These are phyloP conservation scores for Cercis canadensis DNA, from an alignment of 306 rosid genomes.

Conservation along the genomic window DNA sequence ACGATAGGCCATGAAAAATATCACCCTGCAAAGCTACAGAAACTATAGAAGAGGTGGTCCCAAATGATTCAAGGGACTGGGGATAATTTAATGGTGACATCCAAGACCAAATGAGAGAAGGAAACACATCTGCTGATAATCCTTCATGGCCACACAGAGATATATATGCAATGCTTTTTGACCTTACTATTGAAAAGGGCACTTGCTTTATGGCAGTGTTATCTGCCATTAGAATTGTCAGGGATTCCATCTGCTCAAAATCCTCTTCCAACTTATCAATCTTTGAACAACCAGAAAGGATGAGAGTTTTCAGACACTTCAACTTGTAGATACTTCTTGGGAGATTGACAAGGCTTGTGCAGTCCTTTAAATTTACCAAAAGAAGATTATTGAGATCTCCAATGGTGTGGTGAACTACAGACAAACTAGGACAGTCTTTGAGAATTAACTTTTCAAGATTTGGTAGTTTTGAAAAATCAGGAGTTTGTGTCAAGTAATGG, in stretches of 20 bases:
- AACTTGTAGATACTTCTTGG: slow-evolving; percentile 16
- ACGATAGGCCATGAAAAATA: background rate
- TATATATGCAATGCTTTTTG: background rate
- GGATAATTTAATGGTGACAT: slow-evolving; percentile 7
- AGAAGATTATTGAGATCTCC: background rate
- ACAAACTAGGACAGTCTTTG: slow-evolving; percentile 26
- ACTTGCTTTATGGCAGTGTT: slow-evolving; percentile 29
- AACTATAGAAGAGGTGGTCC: background rate
- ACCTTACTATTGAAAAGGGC: background rate
- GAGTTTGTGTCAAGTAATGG: background rate
- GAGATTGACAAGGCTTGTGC: slow-evolving; percentile 5
- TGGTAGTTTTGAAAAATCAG: slow-evolving; percentile 34
- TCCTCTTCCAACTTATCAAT: background rate
- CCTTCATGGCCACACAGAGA: slow-evolving; percentile 34
- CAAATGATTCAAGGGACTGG: background rate
- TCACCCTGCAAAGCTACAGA: background rate
- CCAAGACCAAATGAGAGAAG: slow-evolving; percentile 22
- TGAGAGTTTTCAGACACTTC: background rate
- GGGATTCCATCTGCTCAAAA: background rate
- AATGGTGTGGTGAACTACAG: slow-evolving; percentile 1
- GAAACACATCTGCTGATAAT: background rate
- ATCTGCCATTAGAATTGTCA: slow-evolving; percentile 17
- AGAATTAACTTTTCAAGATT: slow-evolving; percentile 30
- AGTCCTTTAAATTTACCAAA: slow-evolving; percentile 14
- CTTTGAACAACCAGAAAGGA: slow-evolving; percentile 3